These are phyloP conservation scores for Phytophthora foliorum DNA, from an alignment of 352 stramenopile genomes.

Conservation along the genomic window DNA sequence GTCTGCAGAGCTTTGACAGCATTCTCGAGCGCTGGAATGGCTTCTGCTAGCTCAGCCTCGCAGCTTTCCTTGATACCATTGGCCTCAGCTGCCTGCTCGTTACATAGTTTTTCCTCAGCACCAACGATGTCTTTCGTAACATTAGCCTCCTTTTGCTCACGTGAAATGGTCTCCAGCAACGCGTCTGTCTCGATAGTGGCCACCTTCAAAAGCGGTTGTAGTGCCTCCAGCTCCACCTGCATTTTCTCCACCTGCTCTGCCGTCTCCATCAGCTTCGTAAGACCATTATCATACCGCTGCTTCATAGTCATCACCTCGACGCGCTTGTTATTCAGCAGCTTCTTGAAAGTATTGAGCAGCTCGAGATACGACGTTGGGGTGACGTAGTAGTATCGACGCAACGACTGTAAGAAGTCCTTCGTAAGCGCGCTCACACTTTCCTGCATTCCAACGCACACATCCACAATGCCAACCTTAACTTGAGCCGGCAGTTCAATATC, in stretches of 20 bases:
- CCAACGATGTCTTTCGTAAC: slow-evolving; percentile 86
- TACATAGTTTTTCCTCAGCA: slow-evolving; percentile 87
- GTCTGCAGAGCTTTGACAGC: slow-evolving; percentile 93
- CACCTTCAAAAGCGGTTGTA: slow-evolving; percentile 94
- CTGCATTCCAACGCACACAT: slow-evolving; percentile 97
- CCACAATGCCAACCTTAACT: slow-evolving; percentile 91
- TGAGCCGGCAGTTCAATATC: slow-evolving; percentile 84
- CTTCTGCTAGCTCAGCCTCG: slow-evolving; percentile 93
- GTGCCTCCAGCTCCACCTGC: slow-evolving; percentile 92
- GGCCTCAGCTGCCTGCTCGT: slow-evolving; percentile 89
- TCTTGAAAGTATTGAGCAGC: slow-evolving; percentile 97
- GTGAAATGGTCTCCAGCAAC: slow-evolving; percentile 88
- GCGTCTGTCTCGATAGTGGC: slow-evolving; percentile 93
- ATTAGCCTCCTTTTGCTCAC: slow-evolving; percentile 91
- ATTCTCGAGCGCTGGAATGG: slow-evolving; percentile 93
- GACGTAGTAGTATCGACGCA: slow-evolving; percentile 96
- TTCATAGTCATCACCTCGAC: slow-evolving; percentile 93
- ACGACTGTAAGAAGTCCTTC: slow-evolving; percentile 83
- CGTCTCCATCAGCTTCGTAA: slow-evolving; percentile 95
- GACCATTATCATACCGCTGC: slow-evolving; percentile 93
- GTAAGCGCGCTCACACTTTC: slow-evolving; percentile 91
- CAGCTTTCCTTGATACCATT: slow-evolving; percentile 93
- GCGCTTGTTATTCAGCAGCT: slow-evolving; percentile 91
- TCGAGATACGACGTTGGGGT: slow-evolving; percentile 97
- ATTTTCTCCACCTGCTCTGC: slow-evolving; percentile 95